A percentile compares a stretch with the other conserved stretches of the same genome.
Conservation (phyloP, 768 basidiomycete species). For the Pleurotus platypus region DNA sequence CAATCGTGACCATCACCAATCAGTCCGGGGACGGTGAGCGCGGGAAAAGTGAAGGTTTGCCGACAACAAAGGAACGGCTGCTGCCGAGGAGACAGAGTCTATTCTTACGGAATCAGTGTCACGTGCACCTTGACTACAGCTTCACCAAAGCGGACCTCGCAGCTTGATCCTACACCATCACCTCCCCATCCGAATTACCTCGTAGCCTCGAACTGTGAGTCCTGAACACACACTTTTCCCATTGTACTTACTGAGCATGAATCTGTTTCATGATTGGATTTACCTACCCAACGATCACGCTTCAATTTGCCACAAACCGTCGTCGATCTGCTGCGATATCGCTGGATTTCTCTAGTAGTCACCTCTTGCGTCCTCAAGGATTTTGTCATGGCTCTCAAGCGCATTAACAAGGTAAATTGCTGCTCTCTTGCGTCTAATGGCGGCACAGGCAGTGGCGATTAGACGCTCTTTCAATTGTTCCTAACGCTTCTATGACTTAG, state of each 20-base stretch:
- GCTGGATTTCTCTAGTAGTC: neutral
- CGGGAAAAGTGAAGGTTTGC: too few species aligned
- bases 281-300: neutral
- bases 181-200: constrained; percentile 2
- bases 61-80: too few species aligned
- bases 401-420: constrained; percentile 91
- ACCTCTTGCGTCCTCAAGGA: constrained; percentile 1
- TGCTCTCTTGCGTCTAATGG: constrained; percentile 2
- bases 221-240: neutral
- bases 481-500: constrained; percentile 38
- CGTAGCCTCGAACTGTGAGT: constrained; percentile 5
- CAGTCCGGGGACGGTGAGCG: too few species aligned
- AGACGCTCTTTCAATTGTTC: constrained; percentile 13
- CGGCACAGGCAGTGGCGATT: constrained; percentile 10
- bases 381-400: constrained; percentile 87
- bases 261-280: neutral
- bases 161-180: constrained; percentile 9
- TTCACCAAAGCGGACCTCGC: neutral
- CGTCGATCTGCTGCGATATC: constrained; percentile 6
- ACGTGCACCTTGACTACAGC: too few species aligned
- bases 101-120: too few species aligned
- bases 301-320: neutral
- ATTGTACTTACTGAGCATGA: neutral
- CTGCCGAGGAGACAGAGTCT: too few species aligned
- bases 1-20: too few species aligned